These are phyloP conservation scores for Colletotrichum sp. DNA, from an alignment of 2,329 filamentous ascomycete species.

Conservation along the genomic window DNA sequence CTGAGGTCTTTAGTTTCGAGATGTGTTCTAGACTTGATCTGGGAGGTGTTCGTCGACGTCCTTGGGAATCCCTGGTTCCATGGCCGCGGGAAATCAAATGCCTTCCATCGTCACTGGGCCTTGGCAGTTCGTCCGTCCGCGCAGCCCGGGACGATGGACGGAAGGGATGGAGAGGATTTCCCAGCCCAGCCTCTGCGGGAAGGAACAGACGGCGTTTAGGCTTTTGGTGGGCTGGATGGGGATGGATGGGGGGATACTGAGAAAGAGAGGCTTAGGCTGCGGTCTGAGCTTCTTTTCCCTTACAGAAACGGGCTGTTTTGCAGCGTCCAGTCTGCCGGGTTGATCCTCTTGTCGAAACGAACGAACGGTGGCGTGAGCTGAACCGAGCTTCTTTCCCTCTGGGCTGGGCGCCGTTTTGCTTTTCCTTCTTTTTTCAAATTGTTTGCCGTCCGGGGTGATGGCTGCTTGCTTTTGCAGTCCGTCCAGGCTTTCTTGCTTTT, in stretches of 20 bases:
- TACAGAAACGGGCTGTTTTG: background rate
- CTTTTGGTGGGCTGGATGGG: background rate
- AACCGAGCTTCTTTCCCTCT: background rate
- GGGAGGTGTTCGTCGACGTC: background rate
- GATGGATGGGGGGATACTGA: background rate
- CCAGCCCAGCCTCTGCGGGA: background rate
- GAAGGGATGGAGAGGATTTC: background rate
- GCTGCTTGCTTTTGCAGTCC: background rate
- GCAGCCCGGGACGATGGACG: background rate
- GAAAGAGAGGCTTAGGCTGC: background rate
- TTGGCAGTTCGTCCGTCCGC: background rate
- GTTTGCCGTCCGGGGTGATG: background rate
- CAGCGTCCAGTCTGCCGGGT: background rate
- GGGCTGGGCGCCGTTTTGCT: background rate
- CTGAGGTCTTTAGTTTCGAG: background rate
- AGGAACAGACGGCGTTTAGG: background rate
- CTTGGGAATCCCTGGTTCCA: background rate
- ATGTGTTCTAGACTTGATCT: background rate
- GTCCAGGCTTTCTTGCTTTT: background rate
- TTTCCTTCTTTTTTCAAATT: background rate
- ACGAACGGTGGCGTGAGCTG: background rate
- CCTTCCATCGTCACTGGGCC: background rate
- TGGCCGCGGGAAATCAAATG: background rate
- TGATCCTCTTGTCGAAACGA: background rate
- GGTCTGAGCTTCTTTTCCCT: background rate